A percentile compares a stretch with the other conserved stretches of the same genome.
phyloP scores from a whole-genome alignment of 108 stramenopile genomes.

The Epithemia pelagica region DNA sequence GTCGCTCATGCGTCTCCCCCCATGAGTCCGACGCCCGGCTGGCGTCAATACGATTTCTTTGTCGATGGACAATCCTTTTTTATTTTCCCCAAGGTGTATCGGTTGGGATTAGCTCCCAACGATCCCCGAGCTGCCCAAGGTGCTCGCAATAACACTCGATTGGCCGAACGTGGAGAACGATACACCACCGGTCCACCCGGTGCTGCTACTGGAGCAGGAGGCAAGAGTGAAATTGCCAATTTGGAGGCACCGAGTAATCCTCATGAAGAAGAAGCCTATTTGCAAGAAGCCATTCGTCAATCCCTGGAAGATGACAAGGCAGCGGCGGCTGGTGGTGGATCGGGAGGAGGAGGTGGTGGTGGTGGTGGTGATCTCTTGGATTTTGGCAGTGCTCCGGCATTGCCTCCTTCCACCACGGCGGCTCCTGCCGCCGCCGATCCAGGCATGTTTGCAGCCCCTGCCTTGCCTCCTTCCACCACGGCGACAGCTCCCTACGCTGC shows the following conservation, averaged over 20 bases:
- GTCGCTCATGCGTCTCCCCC: conserved; percentile 81
- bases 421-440: conserved; percentile 17
- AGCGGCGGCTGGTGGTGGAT: conserved; percentile 5
- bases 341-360: not conserved
- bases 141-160: not conserved
- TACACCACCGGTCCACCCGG: conserved; percentile 4
- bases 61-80: conserved; percentile 85
- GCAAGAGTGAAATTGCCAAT: conserved; percentile 33
- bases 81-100: conserved; percentile 82
- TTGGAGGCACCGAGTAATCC: conserved; percentile 81
- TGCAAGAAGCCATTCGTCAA: conserved; percentile 77
- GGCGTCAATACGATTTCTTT: conserved; percentile 88
- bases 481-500: conserved; percentile 6
- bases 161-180: not conserved
- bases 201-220: too few species aligned
- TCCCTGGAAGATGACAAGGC: conserved; percentile 39
- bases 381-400: conserved; percentile 18
- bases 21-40: conserved; percentile 65
- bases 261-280: conserved; percentile 82
- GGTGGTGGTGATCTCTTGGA: not conserved
- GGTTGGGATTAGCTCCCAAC: conserved; percentile 54
- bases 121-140: not conserved
- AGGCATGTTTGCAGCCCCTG: conserved; percentile 33
- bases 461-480: conserved; percentile 7
- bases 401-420: not conserved